These are phyloP conservation scores for Phialocephala subalpina DNA, from an alignment of 2,329 filamentous ascomycete species.

Conservation along the genomic window DNA sequence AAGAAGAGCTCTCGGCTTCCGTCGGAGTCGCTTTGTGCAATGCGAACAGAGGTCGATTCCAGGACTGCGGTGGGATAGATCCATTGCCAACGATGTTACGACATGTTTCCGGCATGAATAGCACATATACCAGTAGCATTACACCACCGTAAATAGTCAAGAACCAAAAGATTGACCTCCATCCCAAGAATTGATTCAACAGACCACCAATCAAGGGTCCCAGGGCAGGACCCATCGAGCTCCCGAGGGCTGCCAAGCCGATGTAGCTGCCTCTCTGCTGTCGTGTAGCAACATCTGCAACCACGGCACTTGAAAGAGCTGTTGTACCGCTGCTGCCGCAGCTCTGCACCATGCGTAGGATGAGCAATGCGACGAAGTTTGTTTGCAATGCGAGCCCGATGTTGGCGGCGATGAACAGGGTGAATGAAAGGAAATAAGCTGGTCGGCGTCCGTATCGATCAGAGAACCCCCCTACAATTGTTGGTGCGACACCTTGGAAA, in stretches of 20 bases:
- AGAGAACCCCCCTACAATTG: constrained; percentile 58
- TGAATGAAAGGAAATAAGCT: constrained; percentile 57
- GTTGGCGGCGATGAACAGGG: constrained; percentile 60
- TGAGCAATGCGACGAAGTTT: constrained; percentile 57
- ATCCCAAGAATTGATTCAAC: constrained; percentile 31
- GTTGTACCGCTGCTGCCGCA: constrained; percentile 65
- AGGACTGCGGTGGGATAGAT: constrained; percentile 60
- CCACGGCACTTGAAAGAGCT: constrained; percentile 63
- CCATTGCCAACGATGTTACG: constrained; percentile 60
- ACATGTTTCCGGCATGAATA: constrained; percentile 48
- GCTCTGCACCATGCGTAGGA: constrained; percentile 62
- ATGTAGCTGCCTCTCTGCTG: constrained; percentile 70
- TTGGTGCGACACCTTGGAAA: constrained; percentile 61
- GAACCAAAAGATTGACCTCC: constrained; percentile 61
- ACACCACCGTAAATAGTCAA: constrained; percentile 22
- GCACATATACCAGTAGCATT: constrained; percentile 14
- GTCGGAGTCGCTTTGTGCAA: not conserved
- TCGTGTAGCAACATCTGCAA: constrained; percentile 69
- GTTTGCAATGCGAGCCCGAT: constrained; percentile 59
- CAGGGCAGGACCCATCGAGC: constrained; percentile 37
- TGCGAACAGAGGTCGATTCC: constrained; percentile 49
- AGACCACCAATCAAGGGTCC: constrained; percentile 35
- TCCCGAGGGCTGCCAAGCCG: constrained; percentile 57
- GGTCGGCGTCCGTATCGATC: constrained; percentile 55
- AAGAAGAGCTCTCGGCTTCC: not conserved